Evolutionary conservation across 2,329 filamentous ascomycete species (phyloP).

Genomic region (Phyllosticta citribraziliensis): DNA sequence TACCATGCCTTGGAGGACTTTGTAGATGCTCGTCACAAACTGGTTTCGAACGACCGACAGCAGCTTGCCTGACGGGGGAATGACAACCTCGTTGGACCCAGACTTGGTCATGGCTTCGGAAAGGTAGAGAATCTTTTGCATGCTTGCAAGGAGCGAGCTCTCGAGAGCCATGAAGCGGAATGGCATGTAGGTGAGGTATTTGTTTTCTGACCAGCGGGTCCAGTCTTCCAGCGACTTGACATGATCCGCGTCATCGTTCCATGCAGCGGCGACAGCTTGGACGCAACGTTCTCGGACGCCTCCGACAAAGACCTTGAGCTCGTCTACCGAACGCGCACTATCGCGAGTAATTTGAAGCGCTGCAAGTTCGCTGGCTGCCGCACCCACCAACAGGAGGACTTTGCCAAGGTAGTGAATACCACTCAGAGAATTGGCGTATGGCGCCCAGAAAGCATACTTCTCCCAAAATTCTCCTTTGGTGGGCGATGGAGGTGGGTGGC

Average conservation of each 20-base stretch:
- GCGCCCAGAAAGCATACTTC: slow-evolving; percentile 92
- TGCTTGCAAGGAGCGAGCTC: slow-evolving; percentile 65
- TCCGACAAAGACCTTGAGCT: slow-evolving; percentile 65
- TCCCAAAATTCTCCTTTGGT: slow-evolving; percentile 78
- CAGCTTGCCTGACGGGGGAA: slow-evolving; percentile 75
- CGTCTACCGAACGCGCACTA: slow-evolving; percentile 51
- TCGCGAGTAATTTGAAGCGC: slow-evolving; percentile 58
- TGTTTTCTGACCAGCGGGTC: slow-evolving; percentile 70
- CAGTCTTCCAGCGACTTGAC: slow-evolving; percentile 91
- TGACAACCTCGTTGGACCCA: slow-evolving; percentile 68
- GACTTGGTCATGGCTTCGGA: slow-evolving; percentile 72
- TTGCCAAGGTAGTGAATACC: slow-evolving; percentile 84
- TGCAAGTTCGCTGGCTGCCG: slow-evolving; percentile 77
- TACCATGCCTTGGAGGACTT: slow-evolving; percentile 88
- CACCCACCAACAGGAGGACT: slow-evolving; percentile 73
- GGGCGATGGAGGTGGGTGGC: slow-evolving; percentile 67
- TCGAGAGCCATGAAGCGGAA: slow-evolving; percentile 78
- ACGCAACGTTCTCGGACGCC: slow-evolving; percentile 76
- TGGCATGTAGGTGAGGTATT: slow-evolving; percentile 87
- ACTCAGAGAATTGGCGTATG: slow-evolving; percentile 81
- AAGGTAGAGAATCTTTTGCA: slow-evolving; percentile 94
- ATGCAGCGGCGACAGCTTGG: slow-evolving; percentile 75
- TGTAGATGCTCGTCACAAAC: slow-evolving; percentile 90
- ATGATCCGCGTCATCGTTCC: slow-evolving; percentile 88
- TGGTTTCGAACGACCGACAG: slow-evolving; percentile 84